phyloP scores from a whole-genome alignment of 768 basidiomycete species.

The Omphalotus guepiniiformis region DNA sequence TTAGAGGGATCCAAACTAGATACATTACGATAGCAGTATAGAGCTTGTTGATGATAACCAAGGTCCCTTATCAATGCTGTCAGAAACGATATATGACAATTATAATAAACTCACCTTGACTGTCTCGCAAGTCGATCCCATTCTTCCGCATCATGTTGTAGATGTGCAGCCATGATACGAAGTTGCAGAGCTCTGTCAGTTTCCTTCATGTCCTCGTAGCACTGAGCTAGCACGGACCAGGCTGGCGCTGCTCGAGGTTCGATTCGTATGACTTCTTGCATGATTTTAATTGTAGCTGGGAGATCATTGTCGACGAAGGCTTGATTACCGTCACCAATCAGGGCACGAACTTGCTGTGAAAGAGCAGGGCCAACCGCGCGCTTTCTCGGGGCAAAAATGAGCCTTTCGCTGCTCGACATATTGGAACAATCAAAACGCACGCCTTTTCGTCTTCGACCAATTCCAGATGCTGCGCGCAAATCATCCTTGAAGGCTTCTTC shows the following conservation, averaged over 20 bases:
- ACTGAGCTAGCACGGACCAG: conserved; percentile 86
- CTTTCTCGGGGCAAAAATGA: conserved; percentile 33
- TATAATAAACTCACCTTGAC: conserved; percentile 48
- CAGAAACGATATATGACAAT: neutral
- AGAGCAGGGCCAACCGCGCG: conserved; percentile 47
- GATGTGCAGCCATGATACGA: conserved; percentile 86
- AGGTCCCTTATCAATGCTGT: conserved; percentile 40
- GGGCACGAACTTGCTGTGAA: conserved; percentile 64
- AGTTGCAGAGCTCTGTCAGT: conserved; percentile 72
- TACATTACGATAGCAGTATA: conserved; percentile 89
- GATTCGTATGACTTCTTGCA: conserved; percentile 91
- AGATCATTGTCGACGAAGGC: conserved; percentile 74
- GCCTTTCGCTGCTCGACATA: neutral
- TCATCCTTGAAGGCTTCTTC: conserved; percentile 72
- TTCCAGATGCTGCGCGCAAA: conserved; percentile 67
- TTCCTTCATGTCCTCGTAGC: conserved; percentile 71
- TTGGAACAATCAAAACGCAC: conserved; percentile 23
- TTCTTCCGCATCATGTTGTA: conserved; percentile 77
- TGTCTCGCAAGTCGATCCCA: conserved; percentile 81
- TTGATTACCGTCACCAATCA: conserved; percentile 86
- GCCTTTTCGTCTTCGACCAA: conserved; percentile 54
- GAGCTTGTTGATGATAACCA: conserved; percentile 77
- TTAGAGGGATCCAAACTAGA: conserved; percentile 76
- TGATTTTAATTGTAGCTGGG: conserved; percentile 65
- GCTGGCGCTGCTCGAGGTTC: conserved; percentile 81